Conservation (phyloP, 331 rosid genomes). For the Acacia pycnantha region DNA sequence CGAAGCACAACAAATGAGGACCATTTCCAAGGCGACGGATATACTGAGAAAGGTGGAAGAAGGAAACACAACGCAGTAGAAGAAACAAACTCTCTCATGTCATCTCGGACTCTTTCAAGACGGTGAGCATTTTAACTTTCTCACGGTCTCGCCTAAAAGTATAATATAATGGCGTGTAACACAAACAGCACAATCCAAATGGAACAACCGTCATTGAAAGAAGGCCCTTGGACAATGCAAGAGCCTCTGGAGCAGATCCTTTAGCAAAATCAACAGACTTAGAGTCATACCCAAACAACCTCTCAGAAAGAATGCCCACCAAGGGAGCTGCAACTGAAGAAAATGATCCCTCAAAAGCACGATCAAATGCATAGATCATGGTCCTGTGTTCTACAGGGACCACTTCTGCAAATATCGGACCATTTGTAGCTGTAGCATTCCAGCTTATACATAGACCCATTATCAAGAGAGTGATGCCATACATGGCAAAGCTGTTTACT, state of each 20-base stretch:
- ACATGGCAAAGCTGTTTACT: slow-evolving; percentile 49
- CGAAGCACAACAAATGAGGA: background rate
- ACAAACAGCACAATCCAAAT: slow-evolving; percentile 88
- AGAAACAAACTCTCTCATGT: slow-evolving; percentile 17
- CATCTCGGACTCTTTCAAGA: slow-evolving; percentile 68
- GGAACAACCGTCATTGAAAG: slow-evolving; percentile 84
- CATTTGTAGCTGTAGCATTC: slow-evolving; percentile 84
- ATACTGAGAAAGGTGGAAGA: background rate
- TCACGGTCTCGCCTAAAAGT: slow-evolving; percentile 76
- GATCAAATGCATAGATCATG: slow-evolving; percentile 94
- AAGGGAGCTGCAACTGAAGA: slow-evolving; percentile 93
- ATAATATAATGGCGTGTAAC: slow-evolving; percentile 75
- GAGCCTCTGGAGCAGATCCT: slow-evolving; percentile 78
- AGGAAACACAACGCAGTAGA: background rate
- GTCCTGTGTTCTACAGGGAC: slow-evolving; percentile 54
- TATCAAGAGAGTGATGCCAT: slow-evolving; percentile 57
- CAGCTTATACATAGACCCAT: slow-evolving; percentile 96
- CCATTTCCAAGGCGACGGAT: background rate
- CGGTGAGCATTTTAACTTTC: slow-evolving; percentile 47
- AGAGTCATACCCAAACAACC: slow-evolving; percentile 74
- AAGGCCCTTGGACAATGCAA: slow-evolving; percentile 92
- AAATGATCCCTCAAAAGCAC: slow-evolving; percentile 91
- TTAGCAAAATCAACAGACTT: slow-evolving; percentile 62
- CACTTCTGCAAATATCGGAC: slow-evolving; percentile 93
- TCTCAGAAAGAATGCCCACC: slow-evolving; percentile 97